These are phyloP conservation scores for Acanthamoeba culbertsoni DNA, from an alignment of 208 protist genomes.

Conservation along the genomic window DNA sequence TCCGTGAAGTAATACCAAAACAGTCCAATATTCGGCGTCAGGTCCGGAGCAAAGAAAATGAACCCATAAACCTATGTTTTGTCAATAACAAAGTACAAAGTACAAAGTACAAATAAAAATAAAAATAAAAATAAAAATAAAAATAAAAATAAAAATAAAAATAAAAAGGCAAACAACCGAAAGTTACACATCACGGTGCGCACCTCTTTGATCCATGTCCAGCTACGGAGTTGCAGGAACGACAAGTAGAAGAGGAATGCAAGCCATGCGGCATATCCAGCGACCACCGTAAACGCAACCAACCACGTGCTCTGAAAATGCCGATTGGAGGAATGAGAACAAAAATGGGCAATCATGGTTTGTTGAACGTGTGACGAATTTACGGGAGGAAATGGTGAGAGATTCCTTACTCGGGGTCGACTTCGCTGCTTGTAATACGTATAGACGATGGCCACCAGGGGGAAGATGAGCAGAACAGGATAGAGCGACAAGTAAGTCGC, in stretches of 20 bases:
- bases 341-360: too few relatives aligned
- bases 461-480: slow-evolving; percentile 29
- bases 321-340: too few relatives aligned
- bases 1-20: slow-evolving; percentile 65
- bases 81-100: not conserved
- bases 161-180: not conserved
- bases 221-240: not conserved
- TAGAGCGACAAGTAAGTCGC: slow-evolving; percentile 53
- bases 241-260: slow-evolving; percentile 37
- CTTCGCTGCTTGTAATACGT: not conserved
- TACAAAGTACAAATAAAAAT: not conserved
- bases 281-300: not conserved
- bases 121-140: not conserved
- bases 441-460: slow-evolving; percentile 10
- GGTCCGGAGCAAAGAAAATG: slow-evolving; percentile 47
- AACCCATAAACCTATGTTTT: slow-evolving; percentile 28
- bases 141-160: not conserved
- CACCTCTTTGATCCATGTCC: slow-evolving; percentile 33
- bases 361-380: too few relatives aligned
- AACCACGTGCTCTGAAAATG: not conserved
- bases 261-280: not conserved
- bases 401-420: too few relatives aligned
- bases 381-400: too few relatives aligned
- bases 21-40: slow-evolving; percentile 59
- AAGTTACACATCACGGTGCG: too few relatives aligned